Evolutionary conservation across 1,284 basidiomycete genomes (phyloP).

Genomic region (Pisolithus thermaeus): DNA sequence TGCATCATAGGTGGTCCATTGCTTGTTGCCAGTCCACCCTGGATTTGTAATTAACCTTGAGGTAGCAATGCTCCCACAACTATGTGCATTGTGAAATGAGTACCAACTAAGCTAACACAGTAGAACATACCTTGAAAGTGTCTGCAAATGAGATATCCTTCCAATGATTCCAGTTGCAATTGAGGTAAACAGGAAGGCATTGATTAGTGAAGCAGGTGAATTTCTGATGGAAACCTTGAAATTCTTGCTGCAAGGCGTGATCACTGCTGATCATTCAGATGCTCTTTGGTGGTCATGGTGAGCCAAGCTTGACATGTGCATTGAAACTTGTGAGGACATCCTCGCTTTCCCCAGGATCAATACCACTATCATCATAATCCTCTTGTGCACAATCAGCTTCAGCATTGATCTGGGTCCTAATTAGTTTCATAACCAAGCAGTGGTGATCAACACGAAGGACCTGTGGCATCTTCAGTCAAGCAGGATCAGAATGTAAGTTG

Average conservation of each 20-base stretch:
- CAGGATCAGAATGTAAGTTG: not conserved
- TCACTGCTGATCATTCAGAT: not conserved
- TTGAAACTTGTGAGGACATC: not conserved
- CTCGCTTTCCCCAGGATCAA: not conserved
- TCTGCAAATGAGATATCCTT: not conserved
- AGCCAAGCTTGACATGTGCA: not conserved
- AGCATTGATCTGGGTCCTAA: not conserved
- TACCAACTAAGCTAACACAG: not conserved
- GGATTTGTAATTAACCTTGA: constrained; percentile 24
- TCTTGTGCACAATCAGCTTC: not conserved
- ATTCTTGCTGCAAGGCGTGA: not conserved
- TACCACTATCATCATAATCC: not conserved
- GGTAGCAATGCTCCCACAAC: constrained; percentile 15
- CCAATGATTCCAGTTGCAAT: not conserved
- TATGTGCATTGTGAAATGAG: not conserved
- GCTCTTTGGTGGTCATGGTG: not conserved
- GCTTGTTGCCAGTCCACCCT: constrained; percentile 17
- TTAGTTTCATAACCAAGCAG: not conserved
- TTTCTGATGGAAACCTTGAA: not conserved
- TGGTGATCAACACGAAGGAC: not conserved
- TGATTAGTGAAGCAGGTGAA: not conserved
- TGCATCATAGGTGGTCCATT: not conserved
- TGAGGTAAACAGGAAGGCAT: not conserved
- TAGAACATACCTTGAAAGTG: not conserved
- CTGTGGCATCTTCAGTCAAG: constrained; percentile 10